Conservation (phyloP, 2,329 filamentous ascomycete species). For the Cadophora sp. region DNA sequence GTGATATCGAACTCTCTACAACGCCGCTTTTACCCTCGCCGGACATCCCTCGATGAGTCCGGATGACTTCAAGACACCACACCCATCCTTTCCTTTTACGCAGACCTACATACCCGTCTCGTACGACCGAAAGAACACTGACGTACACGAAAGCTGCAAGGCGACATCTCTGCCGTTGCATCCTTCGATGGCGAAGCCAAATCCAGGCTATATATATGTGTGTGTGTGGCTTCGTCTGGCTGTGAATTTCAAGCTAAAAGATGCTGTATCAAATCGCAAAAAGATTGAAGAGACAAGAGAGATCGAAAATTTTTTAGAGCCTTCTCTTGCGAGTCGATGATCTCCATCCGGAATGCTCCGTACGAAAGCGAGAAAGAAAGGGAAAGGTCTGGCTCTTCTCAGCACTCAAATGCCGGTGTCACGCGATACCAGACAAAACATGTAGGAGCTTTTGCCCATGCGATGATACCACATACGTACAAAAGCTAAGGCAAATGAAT, state of each 20-base stretch:
- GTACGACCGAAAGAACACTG: background rate
- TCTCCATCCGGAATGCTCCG: no score
- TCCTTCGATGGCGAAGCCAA: background rate
- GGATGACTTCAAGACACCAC: background rate
- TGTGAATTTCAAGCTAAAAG: background rate
- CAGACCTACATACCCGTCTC: background rate
- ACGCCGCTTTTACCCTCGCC: conserved; percentile 5
- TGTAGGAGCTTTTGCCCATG: background rate
- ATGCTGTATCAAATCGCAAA: no score
- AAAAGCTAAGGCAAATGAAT: background rate
- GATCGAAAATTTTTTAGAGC: no score
- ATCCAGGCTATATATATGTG: background rate
- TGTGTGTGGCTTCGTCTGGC: background rate
- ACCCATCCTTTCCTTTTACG: background rate
- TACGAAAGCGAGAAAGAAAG: background rate
- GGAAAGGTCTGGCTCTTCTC: background rate
- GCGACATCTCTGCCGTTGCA: background rate
- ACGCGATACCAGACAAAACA: no score
- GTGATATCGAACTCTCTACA: background rate
- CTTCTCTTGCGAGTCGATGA: no score
- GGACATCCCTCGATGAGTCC: conserved; percentile 4
- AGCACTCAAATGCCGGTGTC: background rate
- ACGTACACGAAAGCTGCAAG: conserved; percentile 5
- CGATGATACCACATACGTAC: background rate
- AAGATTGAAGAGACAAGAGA: no score